Conservation (phyloP, 2,329 filamentous ascomycete species). For the Talaromyces rugulosus region DNA sequence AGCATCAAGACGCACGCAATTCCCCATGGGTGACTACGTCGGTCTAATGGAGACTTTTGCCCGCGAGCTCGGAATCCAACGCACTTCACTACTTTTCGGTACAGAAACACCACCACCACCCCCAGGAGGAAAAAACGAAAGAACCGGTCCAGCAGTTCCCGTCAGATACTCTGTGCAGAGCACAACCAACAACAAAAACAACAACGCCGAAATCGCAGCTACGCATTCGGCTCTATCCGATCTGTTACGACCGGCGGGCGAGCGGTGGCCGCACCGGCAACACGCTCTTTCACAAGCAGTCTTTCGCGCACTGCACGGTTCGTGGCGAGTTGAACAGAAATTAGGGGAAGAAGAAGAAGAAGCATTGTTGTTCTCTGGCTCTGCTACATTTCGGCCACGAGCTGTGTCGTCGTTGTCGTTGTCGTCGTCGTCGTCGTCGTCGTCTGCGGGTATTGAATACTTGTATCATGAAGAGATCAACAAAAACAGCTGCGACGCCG, state of each 20-base stretch:
- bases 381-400: neutral
- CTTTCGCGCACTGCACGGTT: conserved; percentile 9
- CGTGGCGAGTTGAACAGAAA: conserved; percentile 1
- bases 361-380: neutral
- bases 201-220: neutral
- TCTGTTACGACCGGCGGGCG: neutral
- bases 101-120: too few species aligned
- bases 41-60: conserved; percentile 71
- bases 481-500: neutral
- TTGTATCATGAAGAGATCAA: neutral
- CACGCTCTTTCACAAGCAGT: conserved; percentile 3
- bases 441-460: neutral
- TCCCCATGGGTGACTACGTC: conserved; percentile 78
- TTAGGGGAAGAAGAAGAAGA: too few species aligned
- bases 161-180: conserved; percentile 6
- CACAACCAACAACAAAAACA: neutral
- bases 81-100: conserved; percentile 15
- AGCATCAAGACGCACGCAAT: conserved; percentile 49
- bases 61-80: conserved; percentile 51
- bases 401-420: too few species aligned
- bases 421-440: too few species aligned
- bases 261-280: neutral
- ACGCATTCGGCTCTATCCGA: neutral
- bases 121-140: neutral
- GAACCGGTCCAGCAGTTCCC: conserved; percentile 5